Conservation (phyloP, 83 land plant genomes). For the Isoetes engelmannii region DNA sequence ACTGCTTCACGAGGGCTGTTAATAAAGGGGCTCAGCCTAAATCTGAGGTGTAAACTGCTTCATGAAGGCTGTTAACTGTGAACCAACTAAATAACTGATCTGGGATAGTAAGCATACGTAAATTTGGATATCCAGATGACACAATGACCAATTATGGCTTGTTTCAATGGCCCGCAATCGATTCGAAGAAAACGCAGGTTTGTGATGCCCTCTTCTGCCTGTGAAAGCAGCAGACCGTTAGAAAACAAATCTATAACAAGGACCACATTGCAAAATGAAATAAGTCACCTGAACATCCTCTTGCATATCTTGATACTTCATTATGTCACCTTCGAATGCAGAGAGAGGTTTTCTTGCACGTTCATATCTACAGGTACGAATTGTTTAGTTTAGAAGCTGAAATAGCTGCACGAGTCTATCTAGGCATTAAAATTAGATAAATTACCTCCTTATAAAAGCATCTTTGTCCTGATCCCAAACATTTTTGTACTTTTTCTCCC, state of each 20-base stretch:
- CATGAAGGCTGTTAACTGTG: background rate
- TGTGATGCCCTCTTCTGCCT: constrained; percentile 32
- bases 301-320: constrained; percentile 24
- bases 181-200: constrained; percentile 26
- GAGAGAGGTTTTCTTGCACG: constrained; percentile 33
- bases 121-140: constrained; percentile 27
- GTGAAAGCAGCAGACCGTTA: background rate
- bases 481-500: constrained; percentile 34
- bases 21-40: background rate
- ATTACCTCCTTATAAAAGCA: constrained; percentile 28
- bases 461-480: constrained; percentile 38
- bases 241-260: background rate
- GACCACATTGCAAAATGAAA: background rate
- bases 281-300: constrained; percentile 33
- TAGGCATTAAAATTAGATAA: background rate
- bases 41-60: background rate
- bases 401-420: background rate
- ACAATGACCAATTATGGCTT: constrained; percentile 26
- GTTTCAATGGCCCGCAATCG: constrained; percentile 31
- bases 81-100: background rate
- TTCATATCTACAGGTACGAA: constrained; percentile 21
- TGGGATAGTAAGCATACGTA: constrained; percentile 17
- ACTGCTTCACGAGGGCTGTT: too few relatives aligned
- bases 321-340: constrained; percentile 32
- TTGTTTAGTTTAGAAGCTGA: background rate